Conservation (phyloP, 2,329 filamentous ascomycete genomes). For the Helicocarpus griseus region DNA sequence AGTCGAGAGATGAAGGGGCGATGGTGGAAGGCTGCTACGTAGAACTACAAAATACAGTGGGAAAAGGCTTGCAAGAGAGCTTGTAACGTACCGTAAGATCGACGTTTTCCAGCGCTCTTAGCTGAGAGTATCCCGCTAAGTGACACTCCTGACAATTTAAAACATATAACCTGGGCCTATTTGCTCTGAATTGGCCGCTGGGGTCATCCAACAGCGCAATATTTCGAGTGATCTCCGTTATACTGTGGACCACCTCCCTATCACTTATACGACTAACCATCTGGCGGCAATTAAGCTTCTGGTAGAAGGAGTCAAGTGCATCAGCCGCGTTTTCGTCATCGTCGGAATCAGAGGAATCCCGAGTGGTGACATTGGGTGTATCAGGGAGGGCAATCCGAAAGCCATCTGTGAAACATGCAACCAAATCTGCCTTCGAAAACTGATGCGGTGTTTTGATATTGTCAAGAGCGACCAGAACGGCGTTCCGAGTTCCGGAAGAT, state of each 20-base stretch:
- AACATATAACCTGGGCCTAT: conserved; percentile 26
- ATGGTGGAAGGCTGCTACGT: no score
- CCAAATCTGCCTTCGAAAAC: conserved; percentile 26
- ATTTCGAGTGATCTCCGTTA: conserved; percentile 27
- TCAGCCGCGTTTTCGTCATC: conserved; percentile 28
- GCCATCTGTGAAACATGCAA: conserved; percentile 26
- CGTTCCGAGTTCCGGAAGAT: conserved; percentile 28
- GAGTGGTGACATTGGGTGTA: conserved; percentile 22
- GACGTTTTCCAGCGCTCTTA: conserved; percentile 20
- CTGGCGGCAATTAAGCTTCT: conserved; percentile 26
- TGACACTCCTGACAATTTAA: conserved; percentile 30
- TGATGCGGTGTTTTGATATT: conserved; percentile 26
- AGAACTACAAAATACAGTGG: neutral
- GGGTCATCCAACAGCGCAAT: conserved; percentile 30
- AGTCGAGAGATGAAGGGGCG: neutral
- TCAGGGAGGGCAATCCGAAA: conserved; percentile 32
- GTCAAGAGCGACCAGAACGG: conserved; percentile 28
- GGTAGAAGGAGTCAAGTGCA: conserved; percentile 27
- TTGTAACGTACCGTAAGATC: conserved; percentile 9
- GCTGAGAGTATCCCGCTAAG: conserved; percentile 27
- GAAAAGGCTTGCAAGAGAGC: neutral
- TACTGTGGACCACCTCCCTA: conserved; percentile 26
- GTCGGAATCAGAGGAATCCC: conserved; percentile 16
- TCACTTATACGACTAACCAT: conserved; percentile 33
- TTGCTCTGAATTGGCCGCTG: conserved; percentile 18